Evolutionary conservation across 2,329 filamentous ascomycete species (phyloP), one percentile per base, ranked within the genome.

Genomic region (Clarireedia paspali): DNA sequence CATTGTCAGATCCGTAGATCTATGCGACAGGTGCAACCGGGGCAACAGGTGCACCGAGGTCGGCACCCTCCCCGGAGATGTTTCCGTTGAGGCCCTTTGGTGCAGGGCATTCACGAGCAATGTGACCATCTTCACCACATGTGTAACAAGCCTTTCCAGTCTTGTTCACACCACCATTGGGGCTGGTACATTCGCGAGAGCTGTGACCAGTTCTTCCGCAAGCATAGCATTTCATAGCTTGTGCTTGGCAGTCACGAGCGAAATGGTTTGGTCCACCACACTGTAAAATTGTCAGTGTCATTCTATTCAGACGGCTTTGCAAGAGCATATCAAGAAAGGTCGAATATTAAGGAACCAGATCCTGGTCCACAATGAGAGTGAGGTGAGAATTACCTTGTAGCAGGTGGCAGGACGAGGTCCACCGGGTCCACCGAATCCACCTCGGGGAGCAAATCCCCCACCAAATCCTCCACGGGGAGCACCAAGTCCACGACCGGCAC

Each of bases 81-180:
- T 82, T 80, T 64, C 75, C 76, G 65, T 73, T 75, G 64, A 73
- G 71, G 58, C 59, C 60, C 83, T 87, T 85, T 83, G 91, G 30
- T 34, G 30, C 73, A 57, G 91, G 88, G 79, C 94, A 66, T 39
- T 66, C 62, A 61, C 92, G 88, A 57, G 90, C 95, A 74, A 97
- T 97, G 75, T 97, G 92, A 53, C 94, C 94, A 57, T 91, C 84
- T 77, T 96, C 89, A 63, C 92, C 90, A 71, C 94, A 99, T 73
- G 91, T 88, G 79, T 99, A 99, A 83, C 94, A 99, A 62, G 91
- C 96, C 84, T 97, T 99, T 70, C 92, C 92, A 61, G 89, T 90
- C 62, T 90, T 95, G 82, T 94, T 96, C 64, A 97, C 80, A 24
- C 94, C 94, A 56, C 94, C 94, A 73, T 97, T 97, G 62, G 94